Conservation (phyloP, 257 asterid genomes). For the Leptodermis oblonga region DNA sequence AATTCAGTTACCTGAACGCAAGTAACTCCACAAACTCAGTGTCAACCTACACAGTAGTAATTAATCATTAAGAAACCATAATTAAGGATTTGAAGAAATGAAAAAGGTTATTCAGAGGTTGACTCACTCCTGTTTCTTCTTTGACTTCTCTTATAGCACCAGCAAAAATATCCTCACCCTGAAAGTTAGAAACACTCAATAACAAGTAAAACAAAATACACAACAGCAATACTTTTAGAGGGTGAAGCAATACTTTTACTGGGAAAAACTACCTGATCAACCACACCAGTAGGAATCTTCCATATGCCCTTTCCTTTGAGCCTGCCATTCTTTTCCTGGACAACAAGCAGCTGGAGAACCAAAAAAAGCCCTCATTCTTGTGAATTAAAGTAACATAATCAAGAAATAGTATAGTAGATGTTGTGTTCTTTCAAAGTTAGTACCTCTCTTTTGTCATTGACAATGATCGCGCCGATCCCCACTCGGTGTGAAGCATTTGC, state of each 20-base stretch:
- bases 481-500: conserved; percentile 68
- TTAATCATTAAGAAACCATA: conserved; percentile 17
- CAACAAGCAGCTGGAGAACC: conserved; percentile 62
- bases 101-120: background rate
- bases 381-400: background rate
- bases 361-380: background rate
- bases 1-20: conserved; percentile 36
- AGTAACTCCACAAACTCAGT: conserved; percentile 45
- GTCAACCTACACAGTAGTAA: conserved; percentile 31
- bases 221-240: too few relatives aligned
- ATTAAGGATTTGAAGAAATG: background rate
- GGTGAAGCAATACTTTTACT: background rate
- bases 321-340: conserved; percentile 60
- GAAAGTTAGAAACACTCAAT: conserved; percentile 20
- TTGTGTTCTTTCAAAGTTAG: background rate
- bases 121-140: conserved; percentile 83
- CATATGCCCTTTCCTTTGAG: conserved; percentile 50
- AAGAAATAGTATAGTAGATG: background rate
- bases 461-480: conserved; percentile 64
- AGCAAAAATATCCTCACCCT: conserved; percentile 66
- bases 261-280: conserved; percentile 47
- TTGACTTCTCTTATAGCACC: conserved; percentile 72
- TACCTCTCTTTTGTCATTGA: conserved; percentile 75
- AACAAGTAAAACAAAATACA: conserved; percentile 4
- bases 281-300: conserved; percentile 78